Evolutionary conservation across 106 monocot species (phyloP).

Genomic region (Dioscorea zingiberensis): DNA sequence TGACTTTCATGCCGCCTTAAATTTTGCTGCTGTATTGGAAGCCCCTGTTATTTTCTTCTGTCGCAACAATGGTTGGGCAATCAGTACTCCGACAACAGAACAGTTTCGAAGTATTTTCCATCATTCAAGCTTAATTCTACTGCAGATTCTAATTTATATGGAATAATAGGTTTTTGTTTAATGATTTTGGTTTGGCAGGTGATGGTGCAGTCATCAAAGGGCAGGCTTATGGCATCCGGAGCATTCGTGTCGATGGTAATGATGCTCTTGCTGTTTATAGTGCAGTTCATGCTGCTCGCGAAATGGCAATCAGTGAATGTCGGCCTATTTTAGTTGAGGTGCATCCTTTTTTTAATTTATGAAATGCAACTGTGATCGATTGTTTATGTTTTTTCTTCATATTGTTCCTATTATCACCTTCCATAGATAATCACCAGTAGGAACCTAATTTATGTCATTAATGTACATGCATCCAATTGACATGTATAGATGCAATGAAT

Average conservation of each 20-base stretch:
- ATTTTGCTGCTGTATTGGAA: slow-evolving; percentile 95
- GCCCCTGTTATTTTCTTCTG: slow-evolving; percentile 86
- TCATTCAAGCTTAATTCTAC: neutral
- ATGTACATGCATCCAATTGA: too few species aligned
- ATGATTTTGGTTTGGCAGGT: slow-evolving; percentile 58
- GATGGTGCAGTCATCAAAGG: slow-evolving; percentile 78
- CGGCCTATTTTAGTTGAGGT: slow-evolving; percentile 92
- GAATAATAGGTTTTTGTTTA: neutral
- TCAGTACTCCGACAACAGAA: slow-evolving; percentile 58
- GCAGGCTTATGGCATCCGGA: slow-evolving; percentile 86
- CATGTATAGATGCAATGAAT: too few species aligned
- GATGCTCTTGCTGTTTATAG: slow-evolving; percentile 89
- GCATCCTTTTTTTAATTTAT: neutral
- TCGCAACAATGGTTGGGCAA: slow-evolving; percentile 96
- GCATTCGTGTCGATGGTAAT: slow-evolving; percentile 88
- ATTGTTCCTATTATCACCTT: too few species aligned
- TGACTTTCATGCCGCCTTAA: slow-evolving; percentile 93
- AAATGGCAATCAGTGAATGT: slow-evolving; percentile 73
- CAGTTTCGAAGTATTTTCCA: neutral
- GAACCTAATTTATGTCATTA: too few species aligned
- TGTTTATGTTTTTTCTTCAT: too few species aligned
- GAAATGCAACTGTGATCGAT: too few species aligned
- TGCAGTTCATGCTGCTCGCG: slow-evolving; percentile 78
- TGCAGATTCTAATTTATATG: neutral
- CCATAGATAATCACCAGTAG: too few species aligned